Conservation (phyloP, 305 asterid species). For the Fraxinus paxiana region DNA sequence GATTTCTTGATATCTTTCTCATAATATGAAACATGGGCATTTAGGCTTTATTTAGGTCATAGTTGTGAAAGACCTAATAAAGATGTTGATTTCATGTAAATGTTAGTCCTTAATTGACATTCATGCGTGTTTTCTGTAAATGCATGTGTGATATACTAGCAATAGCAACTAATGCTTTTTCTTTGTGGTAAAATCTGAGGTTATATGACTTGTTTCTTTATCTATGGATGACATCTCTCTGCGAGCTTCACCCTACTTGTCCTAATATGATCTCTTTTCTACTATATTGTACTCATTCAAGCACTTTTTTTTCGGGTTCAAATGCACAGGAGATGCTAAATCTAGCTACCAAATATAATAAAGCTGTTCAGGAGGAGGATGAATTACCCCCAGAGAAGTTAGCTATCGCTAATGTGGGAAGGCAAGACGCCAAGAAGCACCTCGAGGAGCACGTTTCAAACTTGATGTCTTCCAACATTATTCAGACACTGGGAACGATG, state of each 20-base stretch:
- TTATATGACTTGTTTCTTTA: neutral
- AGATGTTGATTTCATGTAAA: neutral
- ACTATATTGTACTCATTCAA: neutral
- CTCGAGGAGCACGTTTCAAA: slow-evolving; percentile 90
- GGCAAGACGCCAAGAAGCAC: slow-evolving; percentile 97
- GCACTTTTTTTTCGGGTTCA: neutral
- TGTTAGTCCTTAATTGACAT: neutral
- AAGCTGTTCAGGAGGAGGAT: slow-evolving; percentile 96
- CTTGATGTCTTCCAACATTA: slow-evolving; percentile 94
- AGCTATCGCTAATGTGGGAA: slow-evolving; percentile 92
- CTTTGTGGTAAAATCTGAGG: neutral
- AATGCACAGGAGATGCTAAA: slow-evolving; percentile 79
- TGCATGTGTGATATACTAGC: neutral
- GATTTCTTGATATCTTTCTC: neutral
- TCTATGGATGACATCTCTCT: neutral
- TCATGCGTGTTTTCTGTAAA: neutral
- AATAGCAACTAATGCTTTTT: neutral
- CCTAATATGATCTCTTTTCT: neutral
- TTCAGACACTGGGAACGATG: slow-evolving; percentile 93
- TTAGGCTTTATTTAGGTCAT: neutral
- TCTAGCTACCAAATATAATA: slow-evolving; percentile 75
- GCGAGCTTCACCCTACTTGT: neutral
- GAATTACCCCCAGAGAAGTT: slow-evolving; percentile 89
- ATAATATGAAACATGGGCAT: neutral
- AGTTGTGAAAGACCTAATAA: neutral